Conservation (phyloP, 441 rosid species). For the Adansonia madagascariensis region DNA sequence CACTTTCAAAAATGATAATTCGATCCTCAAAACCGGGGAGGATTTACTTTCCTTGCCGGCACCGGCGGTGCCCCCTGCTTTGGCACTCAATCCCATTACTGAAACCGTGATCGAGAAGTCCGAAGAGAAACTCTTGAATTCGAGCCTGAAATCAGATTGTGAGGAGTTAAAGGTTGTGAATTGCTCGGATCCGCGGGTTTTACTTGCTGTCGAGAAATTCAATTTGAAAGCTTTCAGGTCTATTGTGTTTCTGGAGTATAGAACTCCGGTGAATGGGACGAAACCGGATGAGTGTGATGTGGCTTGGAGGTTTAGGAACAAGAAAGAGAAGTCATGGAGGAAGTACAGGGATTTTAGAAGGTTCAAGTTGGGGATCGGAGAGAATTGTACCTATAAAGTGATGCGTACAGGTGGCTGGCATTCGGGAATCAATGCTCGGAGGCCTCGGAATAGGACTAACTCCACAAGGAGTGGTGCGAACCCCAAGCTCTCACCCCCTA, state of each 20-base stretch:
- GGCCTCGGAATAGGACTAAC: slow-evolving; percentile 41
- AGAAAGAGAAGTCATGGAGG: slow-evolving; percentile 89
- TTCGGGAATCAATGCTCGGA: background rate
- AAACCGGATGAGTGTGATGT: slow-evolving; percentile 80
- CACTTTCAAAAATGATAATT: slow-evolving; percentile 72
- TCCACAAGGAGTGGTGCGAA: slow-evolving; percentile 38
- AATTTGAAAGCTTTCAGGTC: slow-evolving; percentile 71
- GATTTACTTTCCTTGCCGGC: slow-evolving; percentile 43
- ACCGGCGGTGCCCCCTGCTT: slow-evolving; percentile 39
- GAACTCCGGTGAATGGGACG: slow-evolving; percentile 71
- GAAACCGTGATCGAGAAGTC: slow-evolving; percentile 66
- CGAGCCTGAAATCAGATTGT: slow-evolving; percentile 57
- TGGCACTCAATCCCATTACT: slow-evolving; percentile 46
- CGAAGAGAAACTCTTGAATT: slow-evolving; percentile 49
- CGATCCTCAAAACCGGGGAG: slow-evolving; percentile 78
- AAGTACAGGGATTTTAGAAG: slow-evolving; percentile 89
- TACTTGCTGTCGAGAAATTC: slow-evolving; percentile 72
- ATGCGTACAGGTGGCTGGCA: slow-evolving; percentile 62
- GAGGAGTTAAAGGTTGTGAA: slow-evolving; percentile 62
- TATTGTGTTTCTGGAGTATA: slow-evolving; percentile 74
- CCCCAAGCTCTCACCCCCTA: slow-evolving; percentile 38
- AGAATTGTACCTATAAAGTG: slow-evolving; percentile 67
- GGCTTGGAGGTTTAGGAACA: slow-evolving; percentile 88
- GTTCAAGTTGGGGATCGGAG: slow-evolving; percentile 67
- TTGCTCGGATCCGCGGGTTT: slow-evolving; percentile 80